These are phyloP conservation scores for Solanum virginianum DNA, from an alignment of 257 asterid species.

Conservation along the genomic window DNA sequence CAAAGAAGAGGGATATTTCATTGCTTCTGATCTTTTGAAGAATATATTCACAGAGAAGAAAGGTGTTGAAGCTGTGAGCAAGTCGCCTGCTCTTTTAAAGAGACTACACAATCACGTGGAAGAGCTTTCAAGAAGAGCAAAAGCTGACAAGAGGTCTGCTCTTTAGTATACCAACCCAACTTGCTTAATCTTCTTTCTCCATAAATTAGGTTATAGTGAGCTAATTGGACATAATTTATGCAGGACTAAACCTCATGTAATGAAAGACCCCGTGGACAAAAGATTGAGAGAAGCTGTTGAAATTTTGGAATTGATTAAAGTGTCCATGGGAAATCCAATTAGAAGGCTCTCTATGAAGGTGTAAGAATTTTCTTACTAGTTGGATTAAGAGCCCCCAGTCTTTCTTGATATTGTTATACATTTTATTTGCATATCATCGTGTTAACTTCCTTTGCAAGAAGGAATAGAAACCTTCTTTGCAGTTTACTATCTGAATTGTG, in stretches of 20 bases:
- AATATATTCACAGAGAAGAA: constrained; percentile 29
- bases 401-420: background rate
- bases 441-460: background rate
- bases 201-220: background rate
- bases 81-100: constrained; percentile 49
- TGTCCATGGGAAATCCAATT: background rate
- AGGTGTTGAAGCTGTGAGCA: constrained; percentile 44
- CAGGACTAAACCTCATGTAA: constrained; percentile 34
- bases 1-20: constrained; percentile 84
- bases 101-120: constrained; percentile 61
- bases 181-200: background rate
- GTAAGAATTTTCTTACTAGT: background rate
- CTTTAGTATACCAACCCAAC: background rate
- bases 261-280: constrained; percentile 46
- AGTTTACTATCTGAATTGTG: background rate
- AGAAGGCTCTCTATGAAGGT: background rate
- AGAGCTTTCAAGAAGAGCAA: constrained; percentile 63
- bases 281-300: constrained; percentile 49
- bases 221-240: background rate
- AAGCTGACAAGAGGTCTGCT: constrained; percentile 51
- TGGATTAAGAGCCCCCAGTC: background rate
- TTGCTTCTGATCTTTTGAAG: constrained; percentile 77
- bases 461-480: background rate
- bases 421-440: background rate
- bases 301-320: constrained; percentile 36